Conservation (phyloP, 179 eudicot genomes). For the Spergularia azorica region DNA sequence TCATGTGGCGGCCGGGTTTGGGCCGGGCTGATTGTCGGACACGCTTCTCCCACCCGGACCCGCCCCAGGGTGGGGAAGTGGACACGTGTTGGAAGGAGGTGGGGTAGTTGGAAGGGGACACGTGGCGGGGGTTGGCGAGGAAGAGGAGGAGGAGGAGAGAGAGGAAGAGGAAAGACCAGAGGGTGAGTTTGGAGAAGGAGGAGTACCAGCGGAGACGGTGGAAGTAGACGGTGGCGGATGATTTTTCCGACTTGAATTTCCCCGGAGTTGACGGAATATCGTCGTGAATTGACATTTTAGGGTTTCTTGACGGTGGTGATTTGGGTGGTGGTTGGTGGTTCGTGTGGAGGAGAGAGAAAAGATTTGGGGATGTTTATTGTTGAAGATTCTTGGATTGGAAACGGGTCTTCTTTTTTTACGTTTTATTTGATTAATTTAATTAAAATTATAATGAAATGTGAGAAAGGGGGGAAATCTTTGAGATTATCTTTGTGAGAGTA, state of each 20-base stretch:
- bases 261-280: conserved; percentile 62
- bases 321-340: not conserved
- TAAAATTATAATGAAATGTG: no score
- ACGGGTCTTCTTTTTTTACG: no score
- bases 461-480: no score
- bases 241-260: conserved; percentile 68
- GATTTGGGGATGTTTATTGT: no score
- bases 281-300: conserved; percentile 20
- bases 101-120: conserved; percentile 4
- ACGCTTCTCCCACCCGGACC: conserved; percentile 43
- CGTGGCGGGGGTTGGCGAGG: conserved; percentile 18
- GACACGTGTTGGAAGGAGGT: not conserved
- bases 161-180: conserved; percentile 61
- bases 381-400: no score
- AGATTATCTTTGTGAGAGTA: no score
- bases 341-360: not conserved
- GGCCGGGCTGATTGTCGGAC: conserved; percentile 39
- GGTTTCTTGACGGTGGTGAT: no score
- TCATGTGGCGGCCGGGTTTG: conserved; percentile 20
- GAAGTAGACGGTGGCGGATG: conserved; percentile 30
- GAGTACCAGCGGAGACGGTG: conserved; percentile 50
- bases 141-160: conserved; percentile 22
- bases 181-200: conserved; percentile 54
- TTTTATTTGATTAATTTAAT: no score
- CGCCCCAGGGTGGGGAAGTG: conserved; percentile 27